Base-by-base conservation (phyloP, 805 yeast species). In the Wickerhamomyces ciferrii region DNA sequence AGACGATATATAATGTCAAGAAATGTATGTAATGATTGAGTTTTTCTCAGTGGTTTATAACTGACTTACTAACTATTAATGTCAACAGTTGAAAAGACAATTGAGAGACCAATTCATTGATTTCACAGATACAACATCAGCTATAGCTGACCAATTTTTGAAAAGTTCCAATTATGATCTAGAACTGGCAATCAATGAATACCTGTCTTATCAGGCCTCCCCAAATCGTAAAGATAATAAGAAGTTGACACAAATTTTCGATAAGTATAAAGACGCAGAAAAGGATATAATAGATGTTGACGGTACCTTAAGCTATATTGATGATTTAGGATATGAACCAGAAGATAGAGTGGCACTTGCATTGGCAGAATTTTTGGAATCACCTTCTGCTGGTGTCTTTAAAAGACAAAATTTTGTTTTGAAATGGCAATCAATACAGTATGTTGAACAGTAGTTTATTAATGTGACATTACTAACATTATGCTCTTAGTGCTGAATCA, bases 331-430 rank as follows among this genome's bases (percentile, higher is more conserved):
- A 0, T 71, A 84, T 35, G 79, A 79, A 14, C 84, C 90, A 1
- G 98, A 92, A 53, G 90, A 91, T 58, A 71, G 79, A 9, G 75
- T 71, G 6, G 83, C 88, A 3, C 69, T 92, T 39, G 80, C 86
- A 1, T 61, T 92, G 11, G 88, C 94, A 0, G 82, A 79, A 55
- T 73, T 84, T 43, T 67, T 92, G 42, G 76, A 79, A 36, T 76
- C 88, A 1, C 86, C 89, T 1, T 67, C 75, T 3, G 76, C 80
- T 52, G 96, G 96, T 2, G 71, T 71, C 2, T 85, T 88, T 58
- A 54, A 65, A 4, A 66, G 62, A 49, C 68, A 66, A 8, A 63
- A 61, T 6, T 89, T 87, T 60, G 53, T 84, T 3, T 56, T 56
- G 2, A 78, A 79, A 21, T 88, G 96, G 96, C 60, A 67, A 5